Evolutionary conservation across 352 stramenopile genomes (phyloP).

Genomic region (Phytophthora hybrid): DNA sequence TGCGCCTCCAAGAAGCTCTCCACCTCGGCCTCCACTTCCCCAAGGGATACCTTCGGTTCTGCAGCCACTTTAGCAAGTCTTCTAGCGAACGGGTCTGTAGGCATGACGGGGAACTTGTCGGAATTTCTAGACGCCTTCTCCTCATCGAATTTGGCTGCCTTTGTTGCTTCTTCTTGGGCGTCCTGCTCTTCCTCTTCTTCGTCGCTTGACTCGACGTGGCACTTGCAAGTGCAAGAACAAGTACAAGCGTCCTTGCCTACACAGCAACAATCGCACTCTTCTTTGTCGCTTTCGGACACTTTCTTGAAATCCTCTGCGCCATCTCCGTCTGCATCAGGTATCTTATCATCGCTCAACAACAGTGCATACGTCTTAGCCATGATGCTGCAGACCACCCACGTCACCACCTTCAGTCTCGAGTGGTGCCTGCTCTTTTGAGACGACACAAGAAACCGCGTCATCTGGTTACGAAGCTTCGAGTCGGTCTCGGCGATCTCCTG

Average conservation of each 20-base stretch:
- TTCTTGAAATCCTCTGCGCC: slow-evolving; percentile 16
- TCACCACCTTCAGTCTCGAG: slow-evolving; percentile 85
- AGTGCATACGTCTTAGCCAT: slow-evolving; percentile 88
- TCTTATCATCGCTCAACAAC: slow-evolving; percentile 74
- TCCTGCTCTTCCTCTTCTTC: slow-evolving; percentile 41
- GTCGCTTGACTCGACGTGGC: slow-evolving; percentile 73
- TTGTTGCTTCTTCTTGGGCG: slow-evolving; percentile 4
- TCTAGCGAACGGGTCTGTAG: slow-evolving; percentile 26
- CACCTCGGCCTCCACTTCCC: slow-evolving; percentile 42
- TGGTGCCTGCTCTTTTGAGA: slow-evolving; percentile 84
- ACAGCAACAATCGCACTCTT: slow-evolving; percentile 83
- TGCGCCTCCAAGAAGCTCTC: slow-evolving; percentile 39
- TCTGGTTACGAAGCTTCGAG: slow-evolving; percentile 79
- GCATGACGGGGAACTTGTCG: slow-evolving; percentile 34
- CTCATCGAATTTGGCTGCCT: slow-evolving; percentile 7
- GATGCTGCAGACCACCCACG: slow-evolving; percentile 87
- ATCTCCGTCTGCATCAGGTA: slow-evolving; percentile 40
- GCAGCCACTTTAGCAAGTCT: slow-evolving; percentile 23
- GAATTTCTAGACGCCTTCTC: slow-evolving; percentile 1
- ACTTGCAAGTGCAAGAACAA: slow-evolving; percentile 72
- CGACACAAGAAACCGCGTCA: slow-evolving; percentile 75
- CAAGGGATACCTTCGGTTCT: slow-evolving; percentile 29
- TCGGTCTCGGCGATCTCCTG: slow-evolving; percentile 80
- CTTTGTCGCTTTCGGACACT: slow-evolving; percentile 55
- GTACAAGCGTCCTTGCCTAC: slow-evolving; percentile 65